Evolutionary conservation across 2,329 filamentous ascomycete species (phyloP).

Genomic region (Xylariaceae sp.): DNA sequence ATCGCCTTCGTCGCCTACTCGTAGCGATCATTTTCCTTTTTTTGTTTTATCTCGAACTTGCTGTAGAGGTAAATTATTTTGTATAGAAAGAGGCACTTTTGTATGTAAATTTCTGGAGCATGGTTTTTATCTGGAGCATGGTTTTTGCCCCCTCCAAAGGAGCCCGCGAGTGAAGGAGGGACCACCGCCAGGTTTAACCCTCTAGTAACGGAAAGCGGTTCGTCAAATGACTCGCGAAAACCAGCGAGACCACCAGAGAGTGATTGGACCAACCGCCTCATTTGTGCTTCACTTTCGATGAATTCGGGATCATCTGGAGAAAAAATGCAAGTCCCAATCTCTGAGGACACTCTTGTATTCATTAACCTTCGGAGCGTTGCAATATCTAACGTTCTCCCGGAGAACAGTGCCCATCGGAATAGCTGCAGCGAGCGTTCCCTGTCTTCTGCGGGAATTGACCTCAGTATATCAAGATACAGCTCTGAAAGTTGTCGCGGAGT

Average conservation of each 20-base stretch:
- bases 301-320: neutral
- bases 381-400: neutral
- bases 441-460: neutral
- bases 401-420: neutral
- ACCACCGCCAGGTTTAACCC: no score
- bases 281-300: neutral
- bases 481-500: neutral
- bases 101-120: no score
- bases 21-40: no score
- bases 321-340: neutral
- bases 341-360: neutral
- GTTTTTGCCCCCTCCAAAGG: no score
- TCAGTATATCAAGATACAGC: neutral
- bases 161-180: no score
- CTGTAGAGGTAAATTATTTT: no score
- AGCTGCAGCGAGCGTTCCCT: neutral
- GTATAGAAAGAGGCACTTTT: no score
- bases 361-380: neutral
- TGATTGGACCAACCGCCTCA: neutral
- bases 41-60: no score
- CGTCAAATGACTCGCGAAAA: neutral
- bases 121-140: no score
- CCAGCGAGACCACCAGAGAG: constrained; percentile 1
- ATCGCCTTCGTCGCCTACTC: no score
- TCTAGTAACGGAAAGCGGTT: neutral